A percentile compares a stretch with the other conserved stretches of the same genome.
These are phyloP conservation scores for Diaporthe citri DNA, from an alignment of 2,329 filamentous ascomycete species.

Conservation along the genomic window DNA sequence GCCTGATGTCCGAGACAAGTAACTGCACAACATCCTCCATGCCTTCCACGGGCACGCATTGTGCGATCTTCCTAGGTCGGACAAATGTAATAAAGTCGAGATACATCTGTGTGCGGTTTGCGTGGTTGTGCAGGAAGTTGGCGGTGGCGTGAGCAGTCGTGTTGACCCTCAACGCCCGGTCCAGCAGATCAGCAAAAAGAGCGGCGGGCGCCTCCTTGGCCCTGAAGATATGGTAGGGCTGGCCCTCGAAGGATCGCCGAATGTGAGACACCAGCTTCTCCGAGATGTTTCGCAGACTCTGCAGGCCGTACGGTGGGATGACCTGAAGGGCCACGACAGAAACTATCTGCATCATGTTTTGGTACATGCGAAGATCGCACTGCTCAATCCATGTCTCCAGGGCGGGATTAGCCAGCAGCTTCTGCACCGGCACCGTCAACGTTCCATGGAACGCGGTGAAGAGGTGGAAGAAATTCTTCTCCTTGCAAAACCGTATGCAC, in stretches of 20 bases:
- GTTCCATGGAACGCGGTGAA: conserved; percentile 97
- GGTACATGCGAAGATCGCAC: conserved; percentile 95
- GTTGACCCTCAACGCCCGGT: conserved; percentile 91
- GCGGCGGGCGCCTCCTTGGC: conserved; percentile 91
- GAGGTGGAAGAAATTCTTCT: conserved; percentile 95
- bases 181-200: conserved; percentile 87
- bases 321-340: conserved; percentile 91
- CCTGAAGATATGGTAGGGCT: conserved; percentile 85
- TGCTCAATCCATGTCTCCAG: conserved; percentile 94
- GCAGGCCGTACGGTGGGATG: conserved; percentile 87
- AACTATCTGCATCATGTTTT: conserved; percentile 95
- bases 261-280: conserved; percentile 85
- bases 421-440: conserved; percentile 95
- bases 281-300: conserved; percentile 89
- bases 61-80: conserved; percentile 71
- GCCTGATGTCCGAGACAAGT: conserved; percentile 75
- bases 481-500: conserved; percentile 94
- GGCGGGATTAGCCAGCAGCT: conserved; percentile 84
- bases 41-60: conserved; percentile 71
- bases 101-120: conserved; percentile 96
- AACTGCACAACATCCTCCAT: conserved; percentile 77
- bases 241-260: conserved; percentile 84
- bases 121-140: conserved; percentile 89
- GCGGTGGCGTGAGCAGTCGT: conserved; percentile 93
- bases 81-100: conserved; percentile 84